A percentile compares a stretch with the other conserved stretches of the same genome.
These are phyloP conservation scores for Mucor irregularis DNA, from an alignment of 371 early-diverging fungal species.

Conservation along the genomic window DNA sequence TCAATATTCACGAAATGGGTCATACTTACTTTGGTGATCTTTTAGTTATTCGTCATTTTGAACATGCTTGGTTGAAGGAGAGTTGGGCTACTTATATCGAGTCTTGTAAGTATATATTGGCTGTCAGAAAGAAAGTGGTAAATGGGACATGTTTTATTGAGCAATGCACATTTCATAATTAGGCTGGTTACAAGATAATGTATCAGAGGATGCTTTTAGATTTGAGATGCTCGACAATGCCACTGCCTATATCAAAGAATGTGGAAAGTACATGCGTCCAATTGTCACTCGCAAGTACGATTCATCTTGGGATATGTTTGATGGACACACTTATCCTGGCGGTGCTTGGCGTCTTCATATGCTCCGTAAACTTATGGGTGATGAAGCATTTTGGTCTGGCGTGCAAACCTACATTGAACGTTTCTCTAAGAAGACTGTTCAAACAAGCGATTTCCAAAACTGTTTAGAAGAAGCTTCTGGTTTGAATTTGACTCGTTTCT, in stretches of 20 bases:
- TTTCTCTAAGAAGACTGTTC: constrained; percentile 39
- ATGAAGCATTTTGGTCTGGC: constrained; percentile 55
- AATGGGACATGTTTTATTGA: too few relatives aligned
- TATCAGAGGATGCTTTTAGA: constrained; percentile 40
- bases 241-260: constrained; percentile 36
- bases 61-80: constrained; percentile 71
- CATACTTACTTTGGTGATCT: constrained; percentile 67
- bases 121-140: too few relatives aligned
- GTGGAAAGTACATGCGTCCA: constrained; percentile 53
- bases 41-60: constrained; percentile 60
- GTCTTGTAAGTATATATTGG: constrained; percentile 30
- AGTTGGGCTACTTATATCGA: constrained; percentile 61
- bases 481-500: constrained; percentile 58
- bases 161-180: too few relatives aligned
- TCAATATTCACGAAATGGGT: constrained; percentile 65
- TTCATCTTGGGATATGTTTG: constrained; percentile 56
- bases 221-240: constrained; percentile 39
- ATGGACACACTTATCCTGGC: constrained; percentile 57
- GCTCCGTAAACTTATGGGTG: constrained; percentile 53
- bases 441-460: constrained; percentile 58
- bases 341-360: constrained; percentile 59
- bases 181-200: constrained; percentile 53
- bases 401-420: constrained; percentile 45
- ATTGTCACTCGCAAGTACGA: constrained; percentile 58
- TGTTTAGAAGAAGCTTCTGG: constrained; percentile 51